Percentiles rank a stretch among this genome's conserved stretches.
phyloP scores from a whole-genome alignment of 805 yeast species.

The Kodamaea neixiangensis region DNA sequence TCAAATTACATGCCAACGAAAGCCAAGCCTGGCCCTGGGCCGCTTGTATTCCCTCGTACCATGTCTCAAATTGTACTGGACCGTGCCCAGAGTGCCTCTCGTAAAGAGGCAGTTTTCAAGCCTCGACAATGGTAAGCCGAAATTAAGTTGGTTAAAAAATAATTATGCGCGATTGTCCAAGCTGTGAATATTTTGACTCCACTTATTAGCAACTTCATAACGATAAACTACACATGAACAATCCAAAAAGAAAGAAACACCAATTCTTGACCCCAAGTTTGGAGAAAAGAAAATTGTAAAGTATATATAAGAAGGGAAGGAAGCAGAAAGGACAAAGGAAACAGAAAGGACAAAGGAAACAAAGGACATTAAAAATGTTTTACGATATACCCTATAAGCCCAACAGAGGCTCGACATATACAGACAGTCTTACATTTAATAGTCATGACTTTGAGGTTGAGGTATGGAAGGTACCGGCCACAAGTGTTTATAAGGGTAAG shows the following conservation, averaged over 20 bases:
- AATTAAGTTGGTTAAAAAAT: not conserved
- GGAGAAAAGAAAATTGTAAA: not conserved
- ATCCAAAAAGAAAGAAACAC: not conserved
- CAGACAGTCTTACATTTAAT: conserved; percentile 1
- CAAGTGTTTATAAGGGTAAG: conserved; percentile 9
- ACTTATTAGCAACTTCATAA: not conserved
- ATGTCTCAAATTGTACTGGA: too few relatives aligned
- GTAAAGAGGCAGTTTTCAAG: not conserved
- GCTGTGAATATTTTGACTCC: not conserved
- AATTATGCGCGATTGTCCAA: not conserved
- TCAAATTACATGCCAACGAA: not conserved
- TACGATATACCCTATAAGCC: conserved; percentile 4
- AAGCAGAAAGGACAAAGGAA: not conserved
- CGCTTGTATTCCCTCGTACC: too few relatives aligned
- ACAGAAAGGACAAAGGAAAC: too few relatives aligned
- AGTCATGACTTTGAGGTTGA: conserved; percentile 8
- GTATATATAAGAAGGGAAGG: not conserved
- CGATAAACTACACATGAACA: not conserved
- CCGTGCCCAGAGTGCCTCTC: too few relatives aligned
- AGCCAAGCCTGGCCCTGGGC: too few relatives aligned
- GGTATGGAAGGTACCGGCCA: conserved; percentile 10
- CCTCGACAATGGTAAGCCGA: not conserved
- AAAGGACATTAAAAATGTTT: not conserved
- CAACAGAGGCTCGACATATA: conserved; percentile 4
- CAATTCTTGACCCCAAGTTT: not conserved